Evolutionary conservation across 257 asterid genomes (phyloP), one percentile per base, ranked within the genome.

Genomic region (Marsdenia floribunda): DNA sequence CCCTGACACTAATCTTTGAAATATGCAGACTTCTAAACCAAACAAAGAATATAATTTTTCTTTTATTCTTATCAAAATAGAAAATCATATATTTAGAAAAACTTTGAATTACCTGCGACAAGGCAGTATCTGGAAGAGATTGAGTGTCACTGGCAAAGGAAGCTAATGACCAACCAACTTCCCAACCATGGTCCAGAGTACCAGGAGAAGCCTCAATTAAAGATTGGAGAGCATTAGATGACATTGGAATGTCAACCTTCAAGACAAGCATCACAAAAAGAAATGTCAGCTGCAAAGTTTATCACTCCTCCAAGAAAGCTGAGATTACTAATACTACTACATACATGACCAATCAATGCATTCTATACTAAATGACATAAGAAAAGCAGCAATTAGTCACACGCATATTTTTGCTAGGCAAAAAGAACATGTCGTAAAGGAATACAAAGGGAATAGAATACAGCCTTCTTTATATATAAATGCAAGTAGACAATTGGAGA

Each of bases 101-200:
- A 21, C 22, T 3, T 46, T 66, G 33, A 24, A 57, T 37, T 83
- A 91, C 98, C 97, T 89, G 85, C 40, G 84, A 76, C 26, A 33
- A 84, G 55, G 83, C 76, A 78, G 78, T 73, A 73, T 87, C 92
- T 18, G 72, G 29, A 75, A 67, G 75, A 59, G 88, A 89, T 77
- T 86, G 93, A 79, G 87, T 80, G 73, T 87, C 92, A 82, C 88
- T 88, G 78, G 82, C 82, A 76, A 86, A 85, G 71, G 97, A 84
- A 73, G 97, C 96, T 76, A 94, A 84, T 71, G 98, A 94, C 97
- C 98, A 94, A 84, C 99, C 99, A 86, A 94, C 93, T 86, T 92
- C 98, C 99, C 99, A 94, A 13, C 87, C 90, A 84, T 88, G 86
- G 75, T 89, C 96, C 79, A 79, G 55, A 71, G 96, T 90, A 76